A percentile compares a stretch with the other conserved stretches of the same genome.
phyloP scores from a whole-genome alignment of 345 rosid genomes.

The Dimocarpus longan region DNA sequence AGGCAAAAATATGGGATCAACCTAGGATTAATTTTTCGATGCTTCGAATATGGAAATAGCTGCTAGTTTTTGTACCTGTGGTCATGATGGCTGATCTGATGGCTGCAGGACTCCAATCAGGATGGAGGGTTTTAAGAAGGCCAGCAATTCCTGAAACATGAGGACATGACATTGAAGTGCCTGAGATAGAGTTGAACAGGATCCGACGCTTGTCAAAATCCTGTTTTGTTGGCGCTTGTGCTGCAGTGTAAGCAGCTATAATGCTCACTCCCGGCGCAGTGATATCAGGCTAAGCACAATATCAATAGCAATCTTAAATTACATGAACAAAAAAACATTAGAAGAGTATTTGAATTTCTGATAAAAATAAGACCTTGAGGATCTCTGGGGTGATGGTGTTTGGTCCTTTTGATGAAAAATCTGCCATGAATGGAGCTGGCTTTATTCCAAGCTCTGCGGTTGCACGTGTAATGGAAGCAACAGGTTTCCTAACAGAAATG shows the following conservation, averaged over 20 bases:
- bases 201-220: conserved; percentile 56
- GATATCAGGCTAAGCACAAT: conserved; percentile 58
- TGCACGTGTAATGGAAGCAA: conserved; percentile 51
- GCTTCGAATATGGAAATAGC: not conserved
- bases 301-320: not conserved
- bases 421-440: conserved; percentile 78
- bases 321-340: not conserved
- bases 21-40: not conserved
- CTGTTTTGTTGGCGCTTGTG: conserved; percentile 51
- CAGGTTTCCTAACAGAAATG: conserved; percentile 44
- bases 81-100: conserved; percentile 84
- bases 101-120: conserved; percentile 84
- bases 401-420: conserved; percentile 83
- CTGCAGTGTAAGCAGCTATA: conserved; percentile 73
- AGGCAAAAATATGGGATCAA: not conserved
- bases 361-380: conserved; percentile 48
- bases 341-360: not conserved
- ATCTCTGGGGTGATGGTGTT: conserved; percentile 59
- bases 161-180: conserved; percentile 94
- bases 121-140: conserved; percentile 70
- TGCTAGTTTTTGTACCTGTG: conserved; percentile 47
- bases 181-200: conserved; percentile 54
- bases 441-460: conserved; percentile 39
- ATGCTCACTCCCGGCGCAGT: conserved; percentile 87
- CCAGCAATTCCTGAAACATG: conserved; percentile 80